Percentiles rank a stretch among this genome's conserved stretches.
phyloP scores from a whole-genome alignment of 2,329 filamentous ascomycete genomes.

The Cladobotryum mycophilum region DNA sequence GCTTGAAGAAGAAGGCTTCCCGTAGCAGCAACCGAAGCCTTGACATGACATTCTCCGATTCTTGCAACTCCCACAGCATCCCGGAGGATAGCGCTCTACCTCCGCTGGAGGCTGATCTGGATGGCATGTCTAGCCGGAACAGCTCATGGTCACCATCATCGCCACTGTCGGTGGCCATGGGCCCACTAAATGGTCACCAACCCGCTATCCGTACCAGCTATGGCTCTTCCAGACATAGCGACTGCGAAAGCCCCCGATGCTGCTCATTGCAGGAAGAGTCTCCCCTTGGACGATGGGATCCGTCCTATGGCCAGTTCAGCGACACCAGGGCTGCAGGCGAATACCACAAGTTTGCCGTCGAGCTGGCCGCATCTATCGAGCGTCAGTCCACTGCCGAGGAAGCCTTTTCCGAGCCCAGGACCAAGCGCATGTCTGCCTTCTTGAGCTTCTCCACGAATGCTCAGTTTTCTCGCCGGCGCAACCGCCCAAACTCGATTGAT shows the following conservation, averaged over 20 bases:
- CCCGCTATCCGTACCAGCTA: slow-evolving; percentile 6
- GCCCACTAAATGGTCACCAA: slow-evolving; percentile 9
- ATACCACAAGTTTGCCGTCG: slow-evolving; percentile 29
- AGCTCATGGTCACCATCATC: slow-evolving; percentile 18
- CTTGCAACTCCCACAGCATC: slow-evolving; percentile 2
- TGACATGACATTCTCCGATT: neutral
- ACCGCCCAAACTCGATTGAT: slow-evolving; percentile 14
- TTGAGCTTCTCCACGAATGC: slow-evolving; percentile 22
- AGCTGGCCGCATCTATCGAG: slow-evolving; percentile 21
- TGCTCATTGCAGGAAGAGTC: slow-evolving; percentile 7
- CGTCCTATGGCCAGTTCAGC: slow-evolving; percentile 22
- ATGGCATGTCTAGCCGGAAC: slow-evolving; percentile 14
- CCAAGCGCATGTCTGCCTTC: slow-evolving; percentile 15
- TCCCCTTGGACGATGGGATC: slow-evolving; percentile 13
- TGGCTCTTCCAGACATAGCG: slow-evolving; percentile 5
- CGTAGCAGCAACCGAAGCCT: slow-evolving; percentile 1
- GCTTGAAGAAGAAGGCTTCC: neutral
- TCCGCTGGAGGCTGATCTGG: slow-evolving; percentile 15
- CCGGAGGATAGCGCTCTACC: slow-evolving; percentile 6
- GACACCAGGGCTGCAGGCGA: slow-evolving; percentile 27
- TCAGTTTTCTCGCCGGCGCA: slow-evolving; percentile 23
- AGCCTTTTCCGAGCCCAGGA: neutral
- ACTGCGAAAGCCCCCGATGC: slow-evolving; percentile 1
- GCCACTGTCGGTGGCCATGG: slow-evolving; percentile 9
- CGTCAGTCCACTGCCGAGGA: slow-evolving; percentile 2